Evolutionary conservation across 306 rosid species (phyloP).

Genomic region (Cucumis hystrix): DNA sequence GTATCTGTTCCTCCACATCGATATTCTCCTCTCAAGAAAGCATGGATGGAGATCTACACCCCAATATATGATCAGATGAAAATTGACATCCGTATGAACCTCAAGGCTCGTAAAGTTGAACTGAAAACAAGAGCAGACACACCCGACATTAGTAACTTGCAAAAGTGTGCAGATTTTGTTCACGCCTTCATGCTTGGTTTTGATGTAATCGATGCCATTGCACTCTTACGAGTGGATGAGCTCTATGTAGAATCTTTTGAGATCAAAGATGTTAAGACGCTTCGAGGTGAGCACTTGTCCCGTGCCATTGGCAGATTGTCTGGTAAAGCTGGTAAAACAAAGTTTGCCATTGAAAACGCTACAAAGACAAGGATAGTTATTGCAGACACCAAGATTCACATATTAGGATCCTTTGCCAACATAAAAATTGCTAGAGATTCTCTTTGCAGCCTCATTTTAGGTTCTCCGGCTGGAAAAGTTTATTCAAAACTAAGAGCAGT

Average conservation of each 20-base stretch:
- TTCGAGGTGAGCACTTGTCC: constrained; percentile 72
- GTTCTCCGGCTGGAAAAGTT: constrained; percentile 80
- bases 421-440: constrained; percentile 74
- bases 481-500: constrained; percentile 73
- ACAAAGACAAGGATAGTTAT: constrained; percentile 75
- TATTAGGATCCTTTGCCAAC: constrained; percentile 69
- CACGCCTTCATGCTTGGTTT: constrained; percentile 88
- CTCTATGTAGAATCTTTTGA: constrained; percentile 86
- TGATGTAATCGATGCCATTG: constrained; percentile 73
- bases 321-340: constrained; percentile 81
- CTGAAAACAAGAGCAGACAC: constrained; percentile 65
- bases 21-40: constrained; percentile 70
- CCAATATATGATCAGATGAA: constrained; percentile 79
- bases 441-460: constrained; percentile 74
- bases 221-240: constrained; percentile 73
- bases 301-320: constrained; percentile 83
- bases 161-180: constrained; percentile 80
- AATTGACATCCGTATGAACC: constrained; percentile 71
- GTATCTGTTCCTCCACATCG: constrained; percentile 82
- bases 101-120: constrained; percentile 77
- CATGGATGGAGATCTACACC: constrained; percentile 74
- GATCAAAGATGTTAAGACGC: constrained; percentile 81
- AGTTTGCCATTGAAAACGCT: constrained; percentile 77
- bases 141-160: constrained; percentile 67
- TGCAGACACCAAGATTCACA: constrained; percentile 81